Conservation (phyloP, 2,329 filamentous ascomycete genomes). For the Fusarium zealandicum region DNA sequence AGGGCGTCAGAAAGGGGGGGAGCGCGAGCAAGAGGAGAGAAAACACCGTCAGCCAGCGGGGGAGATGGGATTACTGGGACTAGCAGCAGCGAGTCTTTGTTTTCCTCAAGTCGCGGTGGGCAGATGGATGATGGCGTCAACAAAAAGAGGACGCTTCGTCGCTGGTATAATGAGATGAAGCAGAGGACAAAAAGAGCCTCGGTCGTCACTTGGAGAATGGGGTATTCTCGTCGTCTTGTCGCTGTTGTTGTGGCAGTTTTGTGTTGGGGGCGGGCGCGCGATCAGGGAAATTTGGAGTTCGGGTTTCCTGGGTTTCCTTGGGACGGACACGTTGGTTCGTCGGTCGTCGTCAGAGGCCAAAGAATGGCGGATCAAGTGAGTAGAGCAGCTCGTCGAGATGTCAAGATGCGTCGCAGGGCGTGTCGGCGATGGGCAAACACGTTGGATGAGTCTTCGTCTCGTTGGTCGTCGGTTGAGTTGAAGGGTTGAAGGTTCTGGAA, state of each 20-base stretch:
- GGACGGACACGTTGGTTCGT: conserved; percentile 37
- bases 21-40: conserved; percentile 22
- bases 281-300: conserved; percentile 39
- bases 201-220: conserved; percentile 10
- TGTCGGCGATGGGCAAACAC: conserved; percentile 40
- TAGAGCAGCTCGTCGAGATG: conserved; percentile 30
- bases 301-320: conserved; percentile 2
- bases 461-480: conserved; percentile 41
- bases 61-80: conserved; percentile 6
- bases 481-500: conserved; percentile 40
- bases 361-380: conserved; percentile 22
- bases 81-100: conserved; percentile 31
- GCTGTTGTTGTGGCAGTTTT: conserved; percentile 11
- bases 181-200: conserved; percentile 1
- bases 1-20: conserved; percentile 37
- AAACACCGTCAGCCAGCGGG: conserved; percentile 38
- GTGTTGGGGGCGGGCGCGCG: conserved; percentile 38
- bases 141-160: conserved; percentile 36
- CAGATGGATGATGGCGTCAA: conserved; percentile 26
- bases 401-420: conserved; percentile 31
- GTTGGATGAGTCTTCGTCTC: conserved; percentile 31
- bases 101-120: conserved; percentile 27
- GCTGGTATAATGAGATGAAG: conserved; percentile 15
- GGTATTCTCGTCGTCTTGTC: conserved; percentile 16
- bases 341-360: conserved; percentile 33